Evolutionary conservation across 176 grass and related monocot species (phyloP).

Genomic region (Oryza australiensis): DNA sequence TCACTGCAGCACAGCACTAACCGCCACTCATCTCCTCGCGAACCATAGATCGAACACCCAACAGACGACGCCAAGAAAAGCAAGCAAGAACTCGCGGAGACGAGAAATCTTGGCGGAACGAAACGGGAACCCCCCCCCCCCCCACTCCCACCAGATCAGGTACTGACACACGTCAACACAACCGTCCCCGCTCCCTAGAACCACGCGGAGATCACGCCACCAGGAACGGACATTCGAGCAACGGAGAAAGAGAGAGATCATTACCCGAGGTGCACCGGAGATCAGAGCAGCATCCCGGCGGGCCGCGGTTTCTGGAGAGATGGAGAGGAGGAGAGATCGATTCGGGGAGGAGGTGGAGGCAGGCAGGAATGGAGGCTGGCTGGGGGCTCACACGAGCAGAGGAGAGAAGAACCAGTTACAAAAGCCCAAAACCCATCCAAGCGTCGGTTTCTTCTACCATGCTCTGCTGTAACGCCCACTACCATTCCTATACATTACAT

Average conservation of each 20-base stretch:
- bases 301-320: background rate
- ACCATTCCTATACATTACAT: too few species aligned
- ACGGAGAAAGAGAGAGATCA: background rate
- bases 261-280: constrained; percentile 24
- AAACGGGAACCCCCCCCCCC: background rate
- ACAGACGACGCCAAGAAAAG: background rate
- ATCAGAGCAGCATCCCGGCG: background rate
- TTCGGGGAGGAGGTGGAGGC: background rate
- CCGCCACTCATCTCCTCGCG: background rate
- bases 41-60: background rate
- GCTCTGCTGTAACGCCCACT: too few species aligned
- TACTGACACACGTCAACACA: too few species aligned
- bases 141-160: too few species aligned
- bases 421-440: constrained; percentile 1
- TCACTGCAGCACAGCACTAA: background rate
- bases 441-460: background rate
- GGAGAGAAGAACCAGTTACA: background rate
- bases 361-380: background rate
- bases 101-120: background rate
- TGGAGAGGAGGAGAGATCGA: background rate
- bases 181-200: background rate
- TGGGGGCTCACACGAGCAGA: background rate
- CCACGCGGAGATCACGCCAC: background rate
- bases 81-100: background rate
- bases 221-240: too few species aligned